These are phyloP conservation scores for Ustanciosporium gigantosporum DNA, from an alignment of 1,284 basidiomycete genomes.

Conservation along the genomic window DNA sequence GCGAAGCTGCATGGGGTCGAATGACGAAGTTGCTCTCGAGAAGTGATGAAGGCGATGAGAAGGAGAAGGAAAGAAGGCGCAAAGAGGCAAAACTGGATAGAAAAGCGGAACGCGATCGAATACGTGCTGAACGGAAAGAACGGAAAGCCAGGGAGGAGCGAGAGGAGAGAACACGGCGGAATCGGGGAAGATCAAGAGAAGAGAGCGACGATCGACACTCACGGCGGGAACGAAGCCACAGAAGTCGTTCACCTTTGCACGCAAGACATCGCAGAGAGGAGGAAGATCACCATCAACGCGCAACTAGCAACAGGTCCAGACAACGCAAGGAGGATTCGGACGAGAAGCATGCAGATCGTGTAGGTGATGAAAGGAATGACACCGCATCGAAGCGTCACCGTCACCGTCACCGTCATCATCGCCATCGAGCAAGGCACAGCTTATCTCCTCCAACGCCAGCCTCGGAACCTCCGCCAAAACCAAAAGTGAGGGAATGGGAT, in stretches of 20 bases:
- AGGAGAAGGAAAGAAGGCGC: neutral
- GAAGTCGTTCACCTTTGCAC: neutral
- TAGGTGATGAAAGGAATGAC: too few species aligned
- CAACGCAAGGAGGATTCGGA: too few species aligned
- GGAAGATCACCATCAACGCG: neutral
- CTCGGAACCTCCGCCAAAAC: neutral
- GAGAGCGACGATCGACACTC: neutral
- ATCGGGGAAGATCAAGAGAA: too few species aligned
- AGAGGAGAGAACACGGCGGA: too few species aligned
- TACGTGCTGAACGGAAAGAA: neutral
- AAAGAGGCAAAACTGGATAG: neutral
- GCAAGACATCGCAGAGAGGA: neutral
- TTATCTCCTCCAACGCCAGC: too few species aligned
- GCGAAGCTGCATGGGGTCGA: constrained; percentile 26
- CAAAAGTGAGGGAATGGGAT: constrained; percentile 30
- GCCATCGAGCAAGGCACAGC: neutral
- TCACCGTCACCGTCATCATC: too few species aligned
- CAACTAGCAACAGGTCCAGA: too few species aligned
- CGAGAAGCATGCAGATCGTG: too few species aligned
- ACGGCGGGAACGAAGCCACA: neutral
- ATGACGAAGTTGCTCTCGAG: constrained; percentile 2
- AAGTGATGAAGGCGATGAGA: neutral
- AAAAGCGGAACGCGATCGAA: constrained; percentile 1
- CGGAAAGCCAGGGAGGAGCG: too few species aligned
- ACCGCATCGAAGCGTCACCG: too few species aligned